A percentile compares a stretch with the other conserved stretches of the same genome.
phyloP scores from a whole-genome alignment of 2,329 filamentous ascomycete species.

The Sphaceloma murrayae region DNA sequence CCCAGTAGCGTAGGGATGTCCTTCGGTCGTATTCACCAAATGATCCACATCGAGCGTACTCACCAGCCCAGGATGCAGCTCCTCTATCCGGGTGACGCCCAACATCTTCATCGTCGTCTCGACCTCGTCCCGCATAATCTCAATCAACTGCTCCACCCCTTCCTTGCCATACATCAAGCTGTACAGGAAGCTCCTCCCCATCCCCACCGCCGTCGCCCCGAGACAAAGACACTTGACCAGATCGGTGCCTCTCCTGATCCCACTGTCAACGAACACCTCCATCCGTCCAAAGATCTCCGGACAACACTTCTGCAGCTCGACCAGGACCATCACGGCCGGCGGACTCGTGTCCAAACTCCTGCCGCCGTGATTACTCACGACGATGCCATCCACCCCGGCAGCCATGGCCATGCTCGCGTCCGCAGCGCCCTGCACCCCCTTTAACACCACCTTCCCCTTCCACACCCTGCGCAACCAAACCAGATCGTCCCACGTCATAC shows the following conservation, averaged over 20 bases:
- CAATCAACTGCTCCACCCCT: slow-evolving; percentile 40
- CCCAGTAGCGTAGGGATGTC: slow-evolving; percentile 5
- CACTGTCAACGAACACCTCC: slow-evolving; percentile 57
- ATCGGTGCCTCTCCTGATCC: slow-evolving; percentile 55
- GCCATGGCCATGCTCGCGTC: slow-evolving; percentile 36
- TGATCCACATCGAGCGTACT: slow-evolving; percentile 46
- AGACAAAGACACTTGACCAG: slow-evolving; percentile 58
- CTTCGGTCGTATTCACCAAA: slow-evolving; percentile 29
- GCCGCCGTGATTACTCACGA: slow-evolving; percentile 45
- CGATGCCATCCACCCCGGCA: slow-evolving; percentile 37
- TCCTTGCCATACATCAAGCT: slow-evolving; percentile 51
- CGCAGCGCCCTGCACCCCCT: slow-evolving; percentile 34
- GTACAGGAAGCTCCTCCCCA: slow-evolving; percentile 54
- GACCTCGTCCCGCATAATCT: slow-evolving; percentile 46
- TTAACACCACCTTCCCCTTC: slow-evolving; percentile 36
- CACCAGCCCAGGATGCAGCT: slow-evolving; percentile 52
- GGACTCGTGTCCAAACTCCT: slow-evolving; percentile 43
- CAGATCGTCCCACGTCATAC: slow-evolving; percentile 43
- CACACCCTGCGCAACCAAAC: slow-evolving; percentile 35
- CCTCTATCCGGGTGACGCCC: slow-evolving; percentile 51
- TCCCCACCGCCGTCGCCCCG: slow-evolving; percentile 52
- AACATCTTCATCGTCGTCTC: slow-evolving; percentile 56
- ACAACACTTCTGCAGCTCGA: slow-evolving; percentile 54
- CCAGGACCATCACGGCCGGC: slow-evolving; percentile 48
- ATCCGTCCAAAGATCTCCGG: slow-evolving; percentile 51